These are phyloP conservation scores for Candida montana DNA, from an alignment of 805 yeast species.

Conservation along the genomic window DNA sequence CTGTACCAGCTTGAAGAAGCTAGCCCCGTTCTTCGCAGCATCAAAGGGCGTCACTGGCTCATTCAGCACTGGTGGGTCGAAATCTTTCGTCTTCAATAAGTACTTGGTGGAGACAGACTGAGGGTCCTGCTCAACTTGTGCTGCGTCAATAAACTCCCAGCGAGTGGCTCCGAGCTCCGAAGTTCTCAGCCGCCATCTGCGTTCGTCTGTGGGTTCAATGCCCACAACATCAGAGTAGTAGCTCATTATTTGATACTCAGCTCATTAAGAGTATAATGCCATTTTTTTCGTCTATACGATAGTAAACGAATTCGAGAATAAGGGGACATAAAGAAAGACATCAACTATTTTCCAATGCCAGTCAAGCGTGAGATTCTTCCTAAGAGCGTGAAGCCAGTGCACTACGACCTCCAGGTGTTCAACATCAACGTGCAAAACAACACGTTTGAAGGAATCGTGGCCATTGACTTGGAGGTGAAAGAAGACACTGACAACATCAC, in stretches of 20 bases:
- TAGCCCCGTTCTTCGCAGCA: conserved; percentile 70
- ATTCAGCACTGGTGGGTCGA: conserved; percentile 33
- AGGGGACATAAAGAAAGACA: too few species aligned
- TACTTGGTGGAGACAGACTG: conserved; percentile 57
- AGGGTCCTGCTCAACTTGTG: conserved; percentile 35
- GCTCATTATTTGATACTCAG: conserved; percentile 1
- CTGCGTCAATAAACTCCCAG: conserved; percentile 62
- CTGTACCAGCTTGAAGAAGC: conserved; percentile 65
- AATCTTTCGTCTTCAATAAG: conserved; percentile 37
- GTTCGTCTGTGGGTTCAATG: conserved; percentile 60
- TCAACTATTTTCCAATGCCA: not conserved
- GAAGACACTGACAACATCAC: conserved; percentile 41
- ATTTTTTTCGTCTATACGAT: too few species aligned
- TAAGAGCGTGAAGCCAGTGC: conserved; percentile 58
- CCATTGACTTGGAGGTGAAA: conserved; percentile 47
- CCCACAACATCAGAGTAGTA: conserved; percentile 68
- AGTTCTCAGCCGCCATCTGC: conserved; percentile 68
- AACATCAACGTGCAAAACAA: conserved; percentile 56
- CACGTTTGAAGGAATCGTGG: conserved; percentile 51
- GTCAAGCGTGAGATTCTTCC: conserved; percentile 45
- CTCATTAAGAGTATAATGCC: not conserved
- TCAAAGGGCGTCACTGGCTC: conserved; percentile 41
- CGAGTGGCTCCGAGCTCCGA: conserved; percentile 71
- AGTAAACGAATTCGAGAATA: too few species aligned
- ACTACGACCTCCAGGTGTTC: conserved; percentile 57